Base-by-base conservation (phyloP, 495 filamentous ascomycete species). In the Pyrenula massariospora region DNA sequence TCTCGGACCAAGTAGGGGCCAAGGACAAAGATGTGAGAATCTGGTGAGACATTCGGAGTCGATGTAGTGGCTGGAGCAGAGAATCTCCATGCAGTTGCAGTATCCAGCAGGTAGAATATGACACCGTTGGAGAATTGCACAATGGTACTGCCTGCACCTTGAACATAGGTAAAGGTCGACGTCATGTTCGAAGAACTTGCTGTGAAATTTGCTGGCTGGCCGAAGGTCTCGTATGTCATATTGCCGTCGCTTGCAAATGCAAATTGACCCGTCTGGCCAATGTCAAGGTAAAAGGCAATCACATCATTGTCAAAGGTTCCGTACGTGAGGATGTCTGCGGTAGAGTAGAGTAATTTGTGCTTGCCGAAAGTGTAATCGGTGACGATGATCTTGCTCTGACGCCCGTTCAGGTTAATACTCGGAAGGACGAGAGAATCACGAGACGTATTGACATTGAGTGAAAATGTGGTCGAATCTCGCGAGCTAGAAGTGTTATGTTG, bases 371-470 rank as follows among this genome's bases (percentile, higher is more conserved):
- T 68, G 59, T 89, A 90, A 61, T 91, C 85, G 3, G 83, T 85
- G 23, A 88, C 80, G 54, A 85, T 77, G 55, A 84, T 77, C 60
- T 88, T 88, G 3, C 84, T 84, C 59, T 91, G 87, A 22, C 85
- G 76, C 0, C 87, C 86, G 59, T 77, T 75, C 1, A 90, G 68
- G 1, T 75, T 78, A 10, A 90, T 75, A 12, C 82, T 78, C 0
- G 85, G 84, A 31, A 89, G 74, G 0, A 73, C 74, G 22, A 87
- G 56, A 5, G 66, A 68, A 22, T 85, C 85, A 55, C 72, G 63
- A 15, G 77, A 78, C 1, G 85, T 87, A 2, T 74, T 66, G 3
- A 85, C 66, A 10, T 64, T 81, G 53, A 88, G 62, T 12, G 71
- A 77, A 64, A 87, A 88, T 0, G 64, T 70, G 0, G 78, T 77